Base-by-base conservation (phyloP, 345 rosid species). In the Xanthoceras sorbifolium region DNA sequence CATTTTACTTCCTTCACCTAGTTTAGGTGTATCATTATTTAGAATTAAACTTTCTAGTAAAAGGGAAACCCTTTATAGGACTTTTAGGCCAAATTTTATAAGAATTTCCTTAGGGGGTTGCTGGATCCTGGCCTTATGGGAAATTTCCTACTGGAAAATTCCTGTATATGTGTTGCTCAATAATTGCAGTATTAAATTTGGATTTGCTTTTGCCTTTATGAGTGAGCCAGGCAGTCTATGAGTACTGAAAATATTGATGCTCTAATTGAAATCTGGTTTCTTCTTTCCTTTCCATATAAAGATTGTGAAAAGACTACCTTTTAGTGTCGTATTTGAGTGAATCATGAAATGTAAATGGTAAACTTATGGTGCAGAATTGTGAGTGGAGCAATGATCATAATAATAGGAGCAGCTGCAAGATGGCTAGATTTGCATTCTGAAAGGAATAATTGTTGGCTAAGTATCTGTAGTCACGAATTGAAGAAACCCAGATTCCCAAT, bases 401-500 rank as follows among this genome's bases (percentile, higher is more conserved):
- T 85, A 25, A 79, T 91, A 71, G 95, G 97, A 85, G 83, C 81
- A 71, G 81, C 86, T 78, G 97, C 89, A 76, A 91, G 90, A 84
- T 94, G 97, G 98, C 78, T 90, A 28, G 89, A 86, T 82, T 74
- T 81, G 77, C 85, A 85, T 83, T 84, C 88, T 77, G 91, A 82
- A 82, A 90, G 92, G 70, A 91, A 87, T 82, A 94, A 86, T 73
- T 87, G 74, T 81, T 93, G 97, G 98, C 84, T 78, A 77, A 82
- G 84, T 65, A 87, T 95, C 61, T 90, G 94, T 81, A 78, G 77
- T 75, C 84, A 68, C 70, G 90, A 80, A 80, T 79, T 34, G 69
- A 83, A 76, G 79, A 84, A 82, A 74, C 80, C 89, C 28, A 83
- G 78, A 84, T 81, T 84, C 80, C 85, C 93, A 50, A 29, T 85